These are phyloP conservation scores for Dipteronia dyeriana DNA, from an alignment of 345 rosid species.

Conservation along the genomic window DNA sequence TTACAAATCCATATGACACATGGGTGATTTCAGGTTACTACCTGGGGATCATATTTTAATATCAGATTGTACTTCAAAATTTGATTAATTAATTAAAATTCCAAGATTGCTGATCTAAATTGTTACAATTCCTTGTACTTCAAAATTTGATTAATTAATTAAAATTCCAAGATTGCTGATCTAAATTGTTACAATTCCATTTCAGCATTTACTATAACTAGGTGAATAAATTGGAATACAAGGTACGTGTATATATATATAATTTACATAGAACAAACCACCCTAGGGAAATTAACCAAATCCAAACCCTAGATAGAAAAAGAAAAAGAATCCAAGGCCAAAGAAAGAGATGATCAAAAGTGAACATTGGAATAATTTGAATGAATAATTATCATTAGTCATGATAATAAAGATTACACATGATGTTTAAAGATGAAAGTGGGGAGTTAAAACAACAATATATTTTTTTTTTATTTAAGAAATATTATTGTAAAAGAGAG, in stretches of 20 bases:
- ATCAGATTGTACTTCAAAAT: neutral
- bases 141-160: neutral
- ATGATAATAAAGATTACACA: neutral
- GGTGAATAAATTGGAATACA: neutral
- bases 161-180: constrained; percentile 14
- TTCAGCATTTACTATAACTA: constrained; percentile 13
- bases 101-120: constrained; percentile 16
- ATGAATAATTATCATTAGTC: neutral
- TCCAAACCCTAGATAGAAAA: neutral
- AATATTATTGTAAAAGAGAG: neutral
- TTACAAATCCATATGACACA: constrained; percentile 30
- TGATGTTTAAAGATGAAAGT: neutral
- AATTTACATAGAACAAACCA: neutral
- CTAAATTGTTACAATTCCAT: constrained; percentile 20
- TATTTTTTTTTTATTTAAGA: no score
- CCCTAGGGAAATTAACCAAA: neutral
- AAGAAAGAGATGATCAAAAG: constrained; percentile 2
- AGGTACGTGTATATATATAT: neutral
- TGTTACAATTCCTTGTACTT: constrained; percentile 25
- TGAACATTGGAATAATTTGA: neutral
- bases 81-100: neutral
- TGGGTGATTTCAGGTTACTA: constrained; percentile 37
- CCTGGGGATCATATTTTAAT: constrained; percentile 19
- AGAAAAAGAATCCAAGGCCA: constrained; percentile 15
- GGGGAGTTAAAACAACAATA: no score